A percentile compares a stretch with the other conserved stretches of the same genome.
phyloP scores from a whole-genome alignment of 2,329 filamentous ascomycete genomes.

The Clonostachys sp. region DNA sequence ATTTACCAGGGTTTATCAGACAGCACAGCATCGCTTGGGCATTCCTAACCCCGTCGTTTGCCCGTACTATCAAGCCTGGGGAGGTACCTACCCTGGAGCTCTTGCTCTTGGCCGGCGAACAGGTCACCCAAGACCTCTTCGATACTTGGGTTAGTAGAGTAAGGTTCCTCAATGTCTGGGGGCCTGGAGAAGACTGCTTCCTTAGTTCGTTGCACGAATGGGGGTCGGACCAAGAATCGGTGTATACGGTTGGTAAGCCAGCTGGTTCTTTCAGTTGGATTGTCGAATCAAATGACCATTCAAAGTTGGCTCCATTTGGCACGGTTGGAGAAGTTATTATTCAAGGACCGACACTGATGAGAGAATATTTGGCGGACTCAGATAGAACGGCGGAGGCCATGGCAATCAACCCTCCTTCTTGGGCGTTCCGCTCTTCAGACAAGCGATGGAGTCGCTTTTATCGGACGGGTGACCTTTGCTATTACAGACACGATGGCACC shows the following conservation, averaged over 20 bases:
- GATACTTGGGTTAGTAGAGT: slow-evolving; percentile 2
- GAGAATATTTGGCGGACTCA: slow-evolving; percentile 38
- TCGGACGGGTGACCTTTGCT: not conserved
- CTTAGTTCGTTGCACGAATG: slow-evolving; percentile 2
- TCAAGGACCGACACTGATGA: slow-evolving; percentile 29
- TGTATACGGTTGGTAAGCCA: slow-evolving; percentile 2
- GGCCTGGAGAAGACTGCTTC: slow-evolving; percentile 5
- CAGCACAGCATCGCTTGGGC: not conserved
- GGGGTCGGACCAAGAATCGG: not conserved
- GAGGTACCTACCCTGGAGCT: not conserved
- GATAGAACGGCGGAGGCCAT: slow-evolving; percentile 14
- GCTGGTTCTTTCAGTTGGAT: slow-evolving; percentile 7
- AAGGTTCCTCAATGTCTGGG: slow-evolving; percentile 4
- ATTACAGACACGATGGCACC: not conserved
- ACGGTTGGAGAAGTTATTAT: slow-evolving; percentile 6
- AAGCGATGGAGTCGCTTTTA: not conserved
- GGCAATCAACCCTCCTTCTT: slow-evolving; percentile 1
- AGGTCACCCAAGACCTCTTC: slow-evolving; percentile 2
- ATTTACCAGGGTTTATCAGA: not conserved
- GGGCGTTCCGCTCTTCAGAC: slow-evolving; percentile 2
- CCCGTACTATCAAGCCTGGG: not conserved
- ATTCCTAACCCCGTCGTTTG: not conserved
- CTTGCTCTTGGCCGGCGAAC: slow-evolving; percentile 4
- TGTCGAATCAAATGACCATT: slow-evolving; percentile 2
- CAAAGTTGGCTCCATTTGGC: slow-evolving; percentile 5